Evolutionary conservation across 305 asterid genomes (phyloP).

Genomic region (Andrographis paniculata): DNA sequence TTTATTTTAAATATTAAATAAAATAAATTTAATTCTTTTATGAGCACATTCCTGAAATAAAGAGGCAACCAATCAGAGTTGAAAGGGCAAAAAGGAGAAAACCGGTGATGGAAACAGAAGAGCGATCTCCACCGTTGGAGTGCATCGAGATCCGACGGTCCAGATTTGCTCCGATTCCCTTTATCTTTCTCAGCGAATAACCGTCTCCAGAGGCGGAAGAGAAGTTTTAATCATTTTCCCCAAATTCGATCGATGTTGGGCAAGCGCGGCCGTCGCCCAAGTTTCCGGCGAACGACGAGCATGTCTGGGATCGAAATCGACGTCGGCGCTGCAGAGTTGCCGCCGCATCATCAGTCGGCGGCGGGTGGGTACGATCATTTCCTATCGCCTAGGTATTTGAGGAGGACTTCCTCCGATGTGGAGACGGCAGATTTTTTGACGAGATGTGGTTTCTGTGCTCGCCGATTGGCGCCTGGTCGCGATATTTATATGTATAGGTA

Average conservation of each 20-base stretch:
- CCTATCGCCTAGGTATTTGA: conserved; percentile 33
- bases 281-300: conserved; percentile 38
- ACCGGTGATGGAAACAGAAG: conserved; percentile 10
- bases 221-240: no score
- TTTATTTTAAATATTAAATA: no score
- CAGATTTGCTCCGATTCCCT: conserved; percentile 19
- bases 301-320: conserved; percentile 35
- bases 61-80: conserved; percentile 16
- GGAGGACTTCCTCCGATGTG: conserved; percentile 14
- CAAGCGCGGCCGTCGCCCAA: conserved; percentile 30
- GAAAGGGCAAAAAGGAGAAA: conserved; percentile 2
- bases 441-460: conserved; percentile 49
- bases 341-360: conserved; percentile 15
- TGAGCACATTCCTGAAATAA: conserved; percentile 12
- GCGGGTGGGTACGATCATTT: conserved; percentile 12
- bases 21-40: no score
- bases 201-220: no score
- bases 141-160: conserved; percentile 22
- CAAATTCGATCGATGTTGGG: conserved; percentile 45
- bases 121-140: conserved; percentile 18
- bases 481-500: conserved; percentile 68
- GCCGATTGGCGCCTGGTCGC: conserved; percentile 35
- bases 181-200: conserved; percentile 8
- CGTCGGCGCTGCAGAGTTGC: conserved; percentile 9
- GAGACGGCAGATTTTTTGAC: conserved; percentile 36